phyloP scores from a whole-genome alignment of 2,329 filamentous ascomycete genomes.

The Fusarium oligoseptatum region DNA sequence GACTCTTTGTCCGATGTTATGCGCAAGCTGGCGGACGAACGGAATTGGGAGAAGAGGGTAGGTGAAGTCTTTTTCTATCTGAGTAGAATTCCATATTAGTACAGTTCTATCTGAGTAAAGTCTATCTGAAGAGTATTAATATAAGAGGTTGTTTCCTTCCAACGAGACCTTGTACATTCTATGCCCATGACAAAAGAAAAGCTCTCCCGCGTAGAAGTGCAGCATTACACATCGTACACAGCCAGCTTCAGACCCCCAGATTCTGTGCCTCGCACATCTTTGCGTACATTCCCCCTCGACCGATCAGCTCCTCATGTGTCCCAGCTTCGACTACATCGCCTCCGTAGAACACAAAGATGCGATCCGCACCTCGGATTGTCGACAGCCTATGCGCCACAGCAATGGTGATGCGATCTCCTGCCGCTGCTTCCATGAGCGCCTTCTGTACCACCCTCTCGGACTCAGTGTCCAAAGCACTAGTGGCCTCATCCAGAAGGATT shows the following conservation, averaged over 20 bases:
- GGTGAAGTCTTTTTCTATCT: conserved; percentile 43
- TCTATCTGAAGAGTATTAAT: background rate
- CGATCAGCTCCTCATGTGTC: conserved; percentile 12
- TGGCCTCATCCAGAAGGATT: conserved; percentile 13
- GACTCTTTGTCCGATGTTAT: conserved; percentile 49
- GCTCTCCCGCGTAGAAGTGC: too few species aligned
- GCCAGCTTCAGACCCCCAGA: background rate
- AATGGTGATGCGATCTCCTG: conserved; percentile 6
- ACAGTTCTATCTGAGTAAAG: background rate
- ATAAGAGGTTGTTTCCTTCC: background rate
- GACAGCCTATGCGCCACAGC: conserved; percentile 26
- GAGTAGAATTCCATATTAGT: background rate
- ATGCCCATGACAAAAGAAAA: background rate
- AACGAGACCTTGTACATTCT: background rate
- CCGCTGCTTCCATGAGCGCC: conserved; percentile 6
- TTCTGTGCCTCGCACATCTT: conserved; percentile 15
- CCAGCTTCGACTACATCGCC: conserved; percentile 16
- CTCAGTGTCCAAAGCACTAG: conserved; percentile 15
- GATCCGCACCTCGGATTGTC: conserved; percentile 12
- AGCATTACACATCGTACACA: too few species aligned
- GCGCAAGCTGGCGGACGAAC: conserved; percentile 44
- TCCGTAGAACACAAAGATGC: conserved; percentile 9
- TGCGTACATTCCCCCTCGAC: background rate
- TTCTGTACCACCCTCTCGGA: conserved; percentile 13
- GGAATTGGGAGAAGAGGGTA: conserved; percentile 48